Conservation (phyloP, 2,329 filamentous ascomycete genomes). For the Botrytis squamosa region DNA sequence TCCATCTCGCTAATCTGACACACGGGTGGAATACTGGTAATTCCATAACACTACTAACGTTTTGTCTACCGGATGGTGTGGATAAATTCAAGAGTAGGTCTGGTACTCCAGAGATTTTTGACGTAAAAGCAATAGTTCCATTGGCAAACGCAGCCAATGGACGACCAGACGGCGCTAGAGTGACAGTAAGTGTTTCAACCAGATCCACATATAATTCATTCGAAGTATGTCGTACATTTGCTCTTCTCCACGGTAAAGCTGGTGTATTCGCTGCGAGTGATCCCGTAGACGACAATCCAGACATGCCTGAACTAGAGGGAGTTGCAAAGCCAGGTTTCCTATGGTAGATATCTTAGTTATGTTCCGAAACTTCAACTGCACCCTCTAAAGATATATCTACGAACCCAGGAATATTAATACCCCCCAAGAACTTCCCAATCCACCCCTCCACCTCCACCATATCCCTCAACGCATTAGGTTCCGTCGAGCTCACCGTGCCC, state of each 20-base stretch:
- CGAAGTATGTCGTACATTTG: conserved; percentile 91
- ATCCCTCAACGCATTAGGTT: conserved; percentile 88
- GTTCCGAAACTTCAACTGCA: background rate
- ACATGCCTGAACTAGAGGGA: conserved; percentile 36
- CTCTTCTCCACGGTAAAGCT: conserved; percentile 79
- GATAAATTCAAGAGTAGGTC: conserved; percentile 82
- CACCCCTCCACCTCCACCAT: conserved; percentile 88
- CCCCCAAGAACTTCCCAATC: conserved; percentile 83
- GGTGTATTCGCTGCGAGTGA: conserved; percentile 47
- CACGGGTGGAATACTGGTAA: conserved; percentile 95
- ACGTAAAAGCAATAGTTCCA: conserved; percentile 91
- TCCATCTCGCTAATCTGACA: conserved; percentile 86
- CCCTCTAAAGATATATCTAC: conserved; percentile 24
- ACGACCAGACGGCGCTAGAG: conserved; percentile 83
- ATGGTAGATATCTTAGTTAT: background rate
- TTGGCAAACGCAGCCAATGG: conserved; percentile 84
- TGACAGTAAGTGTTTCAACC: conserved; percentile 84
- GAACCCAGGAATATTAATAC: conserved; percentile 78
- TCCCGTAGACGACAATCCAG: conserved; percentile 38
- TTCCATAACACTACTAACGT: conserved; percentile 72
- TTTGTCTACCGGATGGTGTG: conserved; percentile 77
- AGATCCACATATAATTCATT: conserved; percentile 98
- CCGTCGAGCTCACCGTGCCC: conserved; percentile 83
- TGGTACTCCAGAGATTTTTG: conserved; percentile 91
- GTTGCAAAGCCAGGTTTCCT: conserved; percentile 38